Evolutionary conservation across 768 basidiomycete genomes (phyloP).

Genomic region (Trametes meyenii): DNA sequence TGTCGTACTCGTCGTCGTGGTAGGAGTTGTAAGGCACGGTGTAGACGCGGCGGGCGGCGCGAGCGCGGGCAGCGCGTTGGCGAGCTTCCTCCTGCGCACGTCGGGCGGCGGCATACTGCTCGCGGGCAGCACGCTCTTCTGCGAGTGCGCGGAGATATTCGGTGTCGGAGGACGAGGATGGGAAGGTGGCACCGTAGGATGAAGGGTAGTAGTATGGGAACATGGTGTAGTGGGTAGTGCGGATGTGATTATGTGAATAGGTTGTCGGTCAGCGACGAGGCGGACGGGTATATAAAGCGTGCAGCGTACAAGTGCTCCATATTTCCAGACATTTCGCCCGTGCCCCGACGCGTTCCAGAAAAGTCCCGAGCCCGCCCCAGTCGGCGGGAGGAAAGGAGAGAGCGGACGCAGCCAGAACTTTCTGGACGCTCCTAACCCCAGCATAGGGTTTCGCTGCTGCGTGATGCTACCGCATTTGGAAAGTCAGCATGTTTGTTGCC

Average conservation of each 20-base stretch:
- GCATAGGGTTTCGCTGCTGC: neutral
- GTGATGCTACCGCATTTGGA: neutral
- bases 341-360: conserved; percentile 7
- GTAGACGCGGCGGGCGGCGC: conserved; percentile 29
- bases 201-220: conserved; percentile 17
- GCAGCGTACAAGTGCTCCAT: neutral
- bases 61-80: conserved; percentile 32
- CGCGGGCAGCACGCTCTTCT: conserved; percentile 34
- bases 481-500: neutral
- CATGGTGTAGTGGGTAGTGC: conserved; percentile 12
- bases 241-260: neutral
- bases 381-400: too few species aligned
- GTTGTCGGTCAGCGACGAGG: neutral
- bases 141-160: conserved; percentile 33
- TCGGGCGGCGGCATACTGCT: conserved; percentile 30
- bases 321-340: conserved; percentile 9
- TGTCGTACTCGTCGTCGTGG: conserved; percentile 27
- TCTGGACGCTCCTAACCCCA: conserved; percentile 12
- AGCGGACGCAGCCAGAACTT: conserved; percentile 7
- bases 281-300: neutral
- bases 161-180: conserved; percentile 16
- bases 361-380: neutral
- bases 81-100: conserved; percentile 35
- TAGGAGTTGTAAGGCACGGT: conserved; percentile 28
- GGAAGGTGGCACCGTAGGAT: conserved; percentile 25